Evolutionary conservation across 305 asterid genomes (phyloP), one percentile per base, ranked within the genome.

Genomic region (Withania somnifera): DNA sequence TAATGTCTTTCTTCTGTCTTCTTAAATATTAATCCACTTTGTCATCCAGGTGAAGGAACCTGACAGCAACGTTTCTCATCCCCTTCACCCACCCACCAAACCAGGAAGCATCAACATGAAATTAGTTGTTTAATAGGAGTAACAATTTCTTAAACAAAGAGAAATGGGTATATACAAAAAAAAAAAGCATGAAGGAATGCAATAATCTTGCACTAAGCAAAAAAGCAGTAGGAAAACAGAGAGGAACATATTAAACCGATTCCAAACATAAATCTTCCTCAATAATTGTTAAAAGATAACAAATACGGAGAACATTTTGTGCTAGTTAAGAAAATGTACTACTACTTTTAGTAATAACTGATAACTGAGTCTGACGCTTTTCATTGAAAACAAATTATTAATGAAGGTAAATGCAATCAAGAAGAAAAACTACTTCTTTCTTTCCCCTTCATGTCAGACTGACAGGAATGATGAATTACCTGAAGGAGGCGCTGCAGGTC

Each of bases 401-500:
- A 10, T 2, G 45, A 28, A 75, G 45, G 45, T 8, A 75, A 75
- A 24, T 30, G 28, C 17, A 66, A 66, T 9, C 51, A 66, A 2
- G 42, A 26, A 50, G 14, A 26, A 47, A 28, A 13, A 50, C 38
- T 71, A 22, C 20, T 40, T 30, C 10, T 38, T 40, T 40, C 22
- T 22, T 42, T 71, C 38, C 78, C 24, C 38, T 1, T 24, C 28
- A 66, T 50, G 24, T 26, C 60, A 47, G 79, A 75, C 78, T 42
- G 57, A 52, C 47, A 32, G 69, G 64, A 10, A 6, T 1, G 79
- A 36, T 83, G 63, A 78, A 47, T 82, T 87, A 94, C 99, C 99
- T 94, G 98, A 82, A 94, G 89, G 53, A 96, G 91, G 69, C 99
- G 98, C 87, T 93, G 98, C 91, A 96, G 87, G 88, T 94, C 97